A percentile compares a stretch with the other conserved stretches of the same genome.
These are phyloP conservation scores for Ascochyta viciae-villosae DNA, from an alignment of 2,329 filamentous ascomycete genomes.

Conservation along the genomic window DNA sequence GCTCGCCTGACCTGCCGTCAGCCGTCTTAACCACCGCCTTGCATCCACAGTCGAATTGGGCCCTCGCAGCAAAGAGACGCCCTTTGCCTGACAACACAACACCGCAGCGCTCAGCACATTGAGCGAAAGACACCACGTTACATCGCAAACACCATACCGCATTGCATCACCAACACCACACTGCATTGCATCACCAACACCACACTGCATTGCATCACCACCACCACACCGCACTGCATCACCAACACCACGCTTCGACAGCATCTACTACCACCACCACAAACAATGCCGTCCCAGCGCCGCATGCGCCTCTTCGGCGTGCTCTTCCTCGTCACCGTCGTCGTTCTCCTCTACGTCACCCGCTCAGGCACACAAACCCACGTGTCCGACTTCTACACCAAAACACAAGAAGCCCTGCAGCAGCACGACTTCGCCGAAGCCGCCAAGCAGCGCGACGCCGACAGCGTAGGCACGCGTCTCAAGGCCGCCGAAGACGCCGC, in stretches of 20 bases:
- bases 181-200: background rate
- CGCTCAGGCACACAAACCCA: constrained; percentile 62
- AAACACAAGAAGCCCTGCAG: constrained; percentile 62
- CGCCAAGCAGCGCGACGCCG: constrained; percentile 56
- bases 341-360: constrained; percentile 77
- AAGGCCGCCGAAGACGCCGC: constrained; percentile 73
- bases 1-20: constrained; percentile 13
- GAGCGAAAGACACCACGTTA: background rate
- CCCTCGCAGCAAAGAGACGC: background rate
- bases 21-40: constrained; percentile 12
- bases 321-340: constrained; percentile 67
- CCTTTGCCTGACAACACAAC: background rate
- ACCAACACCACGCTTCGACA: constrained; percentile 8
- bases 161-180: background rate
- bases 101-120: background rate
- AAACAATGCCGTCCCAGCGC: constrained; percentile 56
- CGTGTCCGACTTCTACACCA: constrained; percentile 64
- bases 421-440: constrained; percentile 47
- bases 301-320: constrained; percentile 73
- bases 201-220: no score
- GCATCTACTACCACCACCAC: background rate
- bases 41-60: constrained; percentile 10
- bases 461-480: constrained; percentile 66
- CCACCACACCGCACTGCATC: background rate
- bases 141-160: constrained; percentile 12